Percentiles rank a stretch among this genome's conserved stretches.
Evolutionary conservation across 202 grass and related monocot genomes (phyloP).

Genomic region (Musa balbisiana): DNA sequence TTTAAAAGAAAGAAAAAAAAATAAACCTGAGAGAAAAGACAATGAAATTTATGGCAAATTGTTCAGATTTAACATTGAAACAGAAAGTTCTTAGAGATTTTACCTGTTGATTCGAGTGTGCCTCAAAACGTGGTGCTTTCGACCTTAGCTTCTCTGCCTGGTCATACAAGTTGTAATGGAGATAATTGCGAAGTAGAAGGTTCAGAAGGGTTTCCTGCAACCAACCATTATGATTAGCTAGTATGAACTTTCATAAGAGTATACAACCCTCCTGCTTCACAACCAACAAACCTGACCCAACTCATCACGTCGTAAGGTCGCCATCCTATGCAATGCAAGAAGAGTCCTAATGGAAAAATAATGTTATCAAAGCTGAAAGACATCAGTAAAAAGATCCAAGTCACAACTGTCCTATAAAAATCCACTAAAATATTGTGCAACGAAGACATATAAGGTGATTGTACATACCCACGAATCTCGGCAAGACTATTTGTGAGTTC

Average conservation of each 20-base stretch:
- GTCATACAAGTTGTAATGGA: constrained; percentile 90
- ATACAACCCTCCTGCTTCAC: not conserved
- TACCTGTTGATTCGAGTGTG: constrained; percentile 89
- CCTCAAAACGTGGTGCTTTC: constrained; percentile 90
- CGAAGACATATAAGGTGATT: not conserved
- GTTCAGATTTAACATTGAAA: not conserved
- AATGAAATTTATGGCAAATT: not conserved
- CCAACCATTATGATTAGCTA: constrained; percentile 1
- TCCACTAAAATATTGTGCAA: not conserved
- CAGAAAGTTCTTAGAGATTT: not conserved
- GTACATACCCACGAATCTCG: constrained; percentile 83
- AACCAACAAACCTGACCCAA: constrained; percentile 59
- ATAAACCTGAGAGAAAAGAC: not conserved
- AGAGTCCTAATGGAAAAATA: constrained; percentile 36
- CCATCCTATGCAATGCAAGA: constrained; percentile 68
- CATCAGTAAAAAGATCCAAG: constrained; percentile 14
- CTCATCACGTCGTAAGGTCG: constrained; percentile 61
- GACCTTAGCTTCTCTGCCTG: constrained; percentile 93
- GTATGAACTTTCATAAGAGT: not conserved
- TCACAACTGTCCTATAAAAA: constrained; percentile 2
- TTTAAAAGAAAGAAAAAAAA: not conserved
- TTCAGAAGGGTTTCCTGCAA: constrained; percentile 73
- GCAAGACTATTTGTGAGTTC: constrained; percentile 77
- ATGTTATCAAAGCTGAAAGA: not conserved
- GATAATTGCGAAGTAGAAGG: constrained; percentile 92